A percentile compares a stretch with the other conserved stretches of the same genome.
Evolutionary conservation across 495 filamentous ascomycete genomes (phyloP).

Genomic region (Corynascus novoguineensis): DNA sequence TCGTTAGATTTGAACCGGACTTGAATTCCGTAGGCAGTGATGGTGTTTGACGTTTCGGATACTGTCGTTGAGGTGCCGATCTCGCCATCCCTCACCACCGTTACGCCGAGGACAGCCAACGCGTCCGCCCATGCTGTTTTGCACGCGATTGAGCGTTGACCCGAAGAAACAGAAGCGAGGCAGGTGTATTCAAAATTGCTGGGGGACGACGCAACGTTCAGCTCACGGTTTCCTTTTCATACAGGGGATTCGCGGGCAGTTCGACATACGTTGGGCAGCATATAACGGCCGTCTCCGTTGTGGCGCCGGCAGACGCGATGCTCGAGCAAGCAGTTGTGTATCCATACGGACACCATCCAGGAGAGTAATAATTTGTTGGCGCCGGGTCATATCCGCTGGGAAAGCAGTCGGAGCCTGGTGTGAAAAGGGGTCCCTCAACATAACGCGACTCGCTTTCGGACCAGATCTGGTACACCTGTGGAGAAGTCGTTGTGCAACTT

Average conservation of each 20-base stretch:
- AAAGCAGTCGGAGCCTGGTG: constrained; percentile 22
- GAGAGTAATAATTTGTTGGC: constrained; percentile 31
- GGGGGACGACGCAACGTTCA: constrained; percentile 1
- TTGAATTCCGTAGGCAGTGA: constrained; percentile 27
- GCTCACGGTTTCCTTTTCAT: background rate
- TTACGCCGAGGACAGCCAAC: constrained; percentile 15
- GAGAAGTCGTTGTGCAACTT: constrained; percentile 23
- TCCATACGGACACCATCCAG: constrained; percentile 27
- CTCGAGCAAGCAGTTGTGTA: constrained; percentile 31
- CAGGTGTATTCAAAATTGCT: constrained; percentile 24
- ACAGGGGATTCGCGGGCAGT: too few relatives aligned
- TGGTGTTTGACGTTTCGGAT: constrained; percentile 16
- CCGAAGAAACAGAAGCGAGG: background rate
- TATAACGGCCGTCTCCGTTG: constrained; percentile 24
- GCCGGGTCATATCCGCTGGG: constrained; percentile 26
- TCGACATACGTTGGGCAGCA: constrained; percentile 30
- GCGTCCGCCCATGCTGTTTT: constrained; percentile 19
- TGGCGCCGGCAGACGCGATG: constrained; percentile 4
- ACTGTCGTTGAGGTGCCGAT: constrained; percentile 9
- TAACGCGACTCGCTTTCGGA: constrained; percentile 16
- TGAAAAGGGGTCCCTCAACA: constrained; percentile 28
- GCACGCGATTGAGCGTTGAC: constrained; percentile 19
- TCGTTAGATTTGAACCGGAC: constrained; percentile 23
- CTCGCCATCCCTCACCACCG: constrained; percentile 16
- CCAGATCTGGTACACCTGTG: constrained; percentile 25